Percentiles rank a stretch among this genome's conserved stretches.
Conservation (phyloP, 352 stramenopile species). For the Peronospora tabacina region DNA sequence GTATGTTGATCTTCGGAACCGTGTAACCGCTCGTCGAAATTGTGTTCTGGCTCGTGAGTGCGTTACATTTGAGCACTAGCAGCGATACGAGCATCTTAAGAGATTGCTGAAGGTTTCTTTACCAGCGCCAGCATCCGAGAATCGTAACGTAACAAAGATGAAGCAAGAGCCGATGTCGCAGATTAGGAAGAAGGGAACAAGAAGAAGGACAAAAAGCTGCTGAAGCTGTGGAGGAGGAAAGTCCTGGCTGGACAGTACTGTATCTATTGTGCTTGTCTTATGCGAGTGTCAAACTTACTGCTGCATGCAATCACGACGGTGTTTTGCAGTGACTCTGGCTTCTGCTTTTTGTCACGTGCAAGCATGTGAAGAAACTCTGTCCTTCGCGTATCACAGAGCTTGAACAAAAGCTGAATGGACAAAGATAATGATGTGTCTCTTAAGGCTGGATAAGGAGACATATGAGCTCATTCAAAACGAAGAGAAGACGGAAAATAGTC, state of each 20-base stretch:
- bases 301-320: constrained; percentile 43
- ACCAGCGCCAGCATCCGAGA: neutral
- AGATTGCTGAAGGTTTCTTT: neutral
- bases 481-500: constrained; percentile 6
- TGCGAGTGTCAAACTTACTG: neutral
- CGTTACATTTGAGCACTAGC: too few relatives aligned
- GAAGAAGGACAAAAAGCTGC: neutral
- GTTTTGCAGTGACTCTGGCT: constrained; percentile 41
- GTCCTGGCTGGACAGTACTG: too few relatives aligned
- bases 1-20: too few relatives aligned
- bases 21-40: too few relatives aligned
- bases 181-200: neutral
- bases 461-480: constrained; percentile 6
- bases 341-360: constrained; percentile 48
- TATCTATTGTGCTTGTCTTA: too few relatives aligned
- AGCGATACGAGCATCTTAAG: constrained; percentile 2
- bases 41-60: too few relatives aligned
- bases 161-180: neutral
- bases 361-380: constrained; percentile 32
- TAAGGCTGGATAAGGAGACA: constrained; percentile 8
- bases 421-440: constrained; percentile 7
- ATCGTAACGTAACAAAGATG: neutral
- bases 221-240: neutral
- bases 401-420: constrained; percentile 23
- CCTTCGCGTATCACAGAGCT: constrained; percentile 12